These are phyloP conservation scores for Ramularia endophylla DNA, from an alignment of 2,329 filamentous ascomycete species.

Conservation along the genomic window DNA sequence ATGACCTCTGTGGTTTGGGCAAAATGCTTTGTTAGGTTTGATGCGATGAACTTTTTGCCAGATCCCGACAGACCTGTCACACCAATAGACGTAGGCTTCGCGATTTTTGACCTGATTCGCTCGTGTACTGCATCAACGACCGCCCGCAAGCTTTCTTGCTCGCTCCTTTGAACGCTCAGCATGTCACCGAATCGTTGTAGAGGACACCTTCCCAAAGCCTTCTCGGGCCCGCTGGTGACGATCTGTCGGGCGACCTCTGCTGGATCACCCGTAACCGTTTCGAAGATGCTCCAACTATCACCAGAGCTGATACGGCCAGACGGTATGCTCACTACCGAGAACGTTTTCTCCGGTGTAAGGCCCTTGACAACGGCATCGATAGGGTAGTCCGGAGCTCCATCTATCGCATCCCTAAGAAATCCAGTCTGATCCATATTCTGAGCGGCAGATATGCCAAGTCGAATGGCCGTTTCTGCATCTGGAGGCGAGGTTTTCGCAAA, in stretches of 20 bases:
- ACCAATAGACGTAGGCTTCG: constrained; percentile 28
- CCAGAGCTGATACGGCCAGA: constrained; percentile 29
- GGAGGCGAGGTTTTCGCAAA: constrained; percentile 27
- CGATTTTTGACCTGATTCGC: constrained; percentile 18
- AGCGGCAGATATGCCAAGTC: constrained; percentile 26
- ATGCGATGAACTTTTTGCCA: constrained; percentile 30
- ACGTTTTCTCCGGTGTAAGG: constrained; percentile 19
- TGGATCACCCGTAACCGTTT: constrained; percentile 28
- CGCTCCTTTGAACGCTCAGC: constrained; percentile 25
- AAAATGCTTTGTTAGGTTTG: constrained; percentile 26
- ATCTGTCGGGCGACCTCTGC: constrained; percentile 30
- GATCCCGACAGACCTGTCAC: constrained; percentile 26
- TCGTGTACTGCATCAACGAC: constrained; percentile 27
- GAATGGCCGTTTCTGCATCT: constrained; percentile 25
- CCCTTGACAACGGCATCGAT: constrained; percentile 21
- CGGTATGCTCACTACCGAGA: constrained; percentile 26
- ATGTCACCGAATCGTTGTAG: constrained; percentile 24
- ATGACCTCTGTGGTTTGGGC: constrained; percentile 17
- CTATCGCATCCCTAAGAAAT: constrained; percentile 21
- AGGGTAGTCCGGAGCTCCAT: constrained; percentile 26
- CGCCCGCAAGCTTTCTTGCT: constrained; percentile 29
- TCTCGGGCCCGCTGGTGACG: constrained; percentile 26
- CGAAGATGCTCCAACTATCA: constrained; percentile 31
- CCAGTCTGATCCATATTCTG: constrained; percentile 21
- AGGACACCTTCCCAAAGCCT: constrained; percentile 26